phyloP scores from a whole-genome alignment of 371 early-diverging fungal species.

The Apophysomyces trapeziformis region DNA sequence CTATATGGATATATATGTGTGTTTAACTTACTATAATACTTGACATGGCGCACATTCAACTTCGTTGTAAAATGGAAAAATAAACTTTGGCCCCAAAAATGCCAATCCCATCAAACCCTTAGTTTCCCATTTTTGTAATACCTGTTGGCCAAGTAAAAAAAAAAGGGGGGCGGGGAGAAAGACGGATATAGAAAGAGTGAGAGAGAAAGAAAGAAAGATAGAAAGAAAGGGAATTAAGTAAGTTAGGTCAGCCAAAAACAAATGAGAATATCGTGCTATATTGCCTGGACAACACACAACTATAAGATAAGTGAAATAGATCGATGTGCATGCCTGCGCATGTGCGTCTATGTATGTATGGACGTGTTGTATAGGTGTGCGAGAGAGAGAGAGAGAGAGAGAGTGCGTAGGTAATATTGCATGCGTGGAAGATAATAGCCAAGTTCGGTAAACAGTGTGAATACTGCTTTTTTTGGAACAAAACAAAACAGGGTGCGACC shows the following conservation, averaged over 20 bases:
- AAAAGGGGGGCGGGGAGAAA: neutral
- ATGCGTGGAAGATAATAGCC: neutral
- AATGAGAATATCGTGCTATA: too few relatives aligned
- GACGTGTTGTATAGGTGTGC: too few relatives aligned
- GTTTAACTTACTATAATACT: slow-evolving; percentile 3
- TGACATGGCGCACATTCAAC: slow-evolving; percentile 4
- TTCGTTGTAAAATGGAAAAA: slow-evolving; percentile 8
- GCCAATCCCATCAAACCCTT: slow-evolving; percentile 11
- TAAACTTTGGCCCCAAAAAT: slow-evolving; percentile 10
- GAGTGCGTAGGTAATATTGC: too few relatives aligned
- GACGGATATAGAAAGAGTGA: neutral
- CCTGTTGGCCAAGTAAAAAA: neutral
- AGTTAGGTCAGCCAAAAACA: too few relatives aligned
- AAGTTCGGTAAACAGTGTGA: neutral
- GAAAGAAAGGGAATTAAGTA: neutral
- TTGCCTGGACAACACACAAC: neutral
- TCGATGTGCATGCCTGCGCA: neutral
- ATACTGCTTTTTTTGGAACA: slow-evolving; percentile 7
- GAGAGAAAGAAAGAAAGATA: neutral
- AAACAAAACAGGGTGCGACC: slow-evolving; percentile 9
- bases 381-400: too few relatives aligned
- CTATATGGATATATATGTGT: slow-evolving; percentile 10
- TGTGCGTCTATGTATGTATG: neutral
- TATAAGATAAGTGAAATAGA: neutral
- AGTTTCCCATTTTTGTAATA: neutral